phyloP scores from a whole-genome alignment of 768 basidiomycete species.

The Mycena galopus region DNA sequence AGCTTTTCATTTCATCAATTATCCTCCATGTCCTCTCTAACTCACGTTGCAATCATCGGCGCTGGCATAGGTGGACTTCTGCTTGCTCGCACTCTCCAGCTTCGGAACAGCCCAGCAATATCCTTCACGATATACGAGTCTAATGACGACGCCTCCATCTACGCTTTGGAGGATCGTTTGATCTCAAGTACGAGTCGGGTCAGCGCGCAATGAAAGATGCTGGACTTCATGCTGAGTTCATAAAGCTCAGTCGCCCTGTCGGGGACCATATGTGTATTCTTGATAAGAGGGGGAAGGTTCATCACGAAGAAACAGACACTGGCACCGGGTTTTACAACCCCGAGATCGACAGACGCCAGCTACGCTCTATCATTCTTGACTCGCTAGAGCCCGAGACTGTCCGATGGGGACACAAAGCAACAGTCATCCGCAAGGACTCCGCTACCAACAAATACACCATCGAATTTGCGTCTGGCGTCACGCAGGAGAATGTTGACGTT shows the following conservation, averaged over 20 bases:
- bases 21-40: neutral
- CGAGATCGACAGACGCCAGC: constrained; percentile 32
- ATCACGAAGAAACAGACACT: constrained; percentile 2
- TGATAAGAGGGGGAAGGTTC: constrained; percentile 21
- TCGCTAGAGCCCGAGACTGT: constrained; percentile 32
- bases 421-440: neutral
- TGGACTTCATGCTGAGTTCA: constrained; percentile 31
- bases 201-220: constrained; percentile 35
- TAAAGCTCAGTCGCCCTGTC: constrained; percentile 30
- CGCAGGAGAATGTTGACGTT: constrained; percentile 1
- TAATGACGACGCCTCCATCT: constrained; percentile 19
- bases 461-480: constrained; percentile 40
- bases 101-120: constrained; percentile 10
- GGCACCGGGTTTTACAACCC: constrained; percentile 26
- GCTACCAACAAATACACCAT: constrained; percentile 7
- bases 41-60: constrained; percentile 33
- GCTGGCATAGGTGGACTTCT: constrained; percentile 35
- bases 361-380: constrained; percentile 40
- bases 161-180: constrained; percentile 33
- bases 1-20: neutral
- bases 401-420: constrained; percentile 31
- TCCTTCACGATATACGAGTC: constrained; percentile 33
- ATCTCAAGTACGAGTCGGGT: constrained; percentile 35
- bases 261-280: constrained; percentile 21
- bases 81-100: constrained; percentile 34